A percentile compares a stretch with the other conserved stretches of the same genome.
Conservation (phyloP, 2,329 filamentous ascomycete genomes). For the Penicillium sp. region DNA sequence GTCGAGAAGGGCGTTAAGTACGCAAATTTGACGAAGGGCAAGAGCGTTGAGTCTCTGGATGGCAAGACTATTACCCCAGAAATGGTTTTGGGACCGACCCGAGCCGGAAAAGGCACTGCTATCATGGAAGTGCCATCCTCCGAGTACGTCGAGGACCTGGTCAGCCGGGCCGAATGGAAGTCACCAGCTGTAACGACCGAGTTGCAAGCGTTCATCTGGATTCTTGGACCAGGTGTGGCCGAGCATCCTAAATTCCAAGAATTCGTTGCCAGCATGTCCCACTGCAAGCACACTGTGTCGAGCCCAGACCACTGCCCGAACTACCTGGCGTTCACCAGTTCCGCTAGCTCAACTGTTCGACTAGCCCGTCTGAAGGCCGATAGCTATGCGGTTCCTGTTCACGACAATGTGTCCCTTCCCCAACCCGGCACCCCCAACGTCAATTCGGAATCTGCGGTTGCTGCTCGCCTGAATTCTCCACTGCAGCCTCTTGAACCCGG, state of each 20-base stretch:
- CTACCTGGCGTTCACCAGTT: conserved; percentile 67
- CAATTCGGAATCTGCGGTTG: conserved; percentile 14
- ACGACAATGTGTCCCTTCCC: conserved; percentile 56
- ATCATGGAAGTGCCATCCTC: conserved; percentile 74
- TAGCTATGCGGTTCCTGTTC: conserved; percentile 69
- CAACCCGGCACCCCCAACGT: conserved; percentile 33
- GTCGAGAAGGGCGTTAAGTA: conserved; percentile 62
- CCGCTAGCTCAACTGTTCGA: conserved; percentile 65
- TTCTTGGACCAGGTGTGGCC: conserved; percentile 68
- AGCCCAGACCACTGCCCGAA: conserved; percentile 74
- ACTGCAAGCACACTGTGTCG: conserved; percentile 74
- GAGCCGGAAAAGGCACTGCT: conserved; percentile 71
- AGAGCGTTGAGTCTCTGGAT: conserved; percentile 62
- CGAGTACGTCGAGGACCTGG: conserved; percentile 68
- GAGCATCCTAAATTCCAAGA: conserved; percentile 61
- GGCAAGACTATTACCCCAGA: conserved; percentile 75
- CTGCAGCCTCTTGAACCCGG: conserved; percentile 44
- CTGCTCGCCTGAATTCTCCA: conserved; percentile 19
- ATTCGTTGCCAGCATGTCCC: conserved; percentile 65
- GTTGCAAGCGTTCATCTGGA: conserved; percentile 74
- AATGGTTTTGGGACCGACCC: conserved; percentile 73
- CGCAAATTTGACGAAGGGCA: conserved; percentile 60
- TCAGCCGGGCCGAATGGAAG: conserved; percentile 71
- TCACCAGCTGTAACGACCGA: conserved; percentile 64
- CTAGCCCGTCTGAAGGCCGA: conserved; percentile 71